phyloP scores from a whole-genome alignment of 441 rosid genomes.

The Gossypium trilobum region DNA sequence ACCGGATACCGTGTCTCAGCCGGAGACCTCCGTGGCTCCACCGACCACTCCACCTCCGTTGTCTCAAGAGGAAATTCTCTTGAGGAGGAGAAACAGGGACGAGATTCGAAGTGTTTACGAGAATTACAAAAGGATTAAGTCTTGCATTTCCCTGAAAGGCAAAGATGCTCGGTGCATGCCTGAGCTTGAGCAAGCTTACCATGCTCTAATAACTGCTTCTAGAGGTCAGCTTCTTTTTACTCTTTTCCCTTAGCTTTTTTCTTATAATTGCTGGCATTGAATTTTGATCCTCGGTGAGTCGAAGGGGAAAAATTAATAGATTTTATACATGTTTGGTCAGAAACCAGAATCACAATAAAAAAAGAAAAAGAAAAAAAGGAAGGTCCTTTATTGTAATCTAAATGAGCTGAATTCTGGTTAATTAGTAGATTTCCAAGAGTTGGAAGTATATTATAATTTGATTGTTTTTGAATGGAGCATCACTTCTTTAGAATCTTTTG shows the following conservation, averaged over 20 bases:
- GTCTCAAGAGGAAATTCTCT: conserved; percentile 59
- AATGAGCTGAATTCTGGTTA: neutral
- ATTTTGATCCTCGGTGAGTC: neutral
- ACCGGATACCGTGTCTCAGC: conserved; percentile 24
- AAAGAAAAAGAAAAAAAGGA: too few relatives aligned
- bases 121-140: conserved; percentile 60
- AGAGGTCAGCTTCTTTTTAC: conserved; percentile 35
- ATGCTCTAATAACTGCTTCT: conserved; percentile 67
- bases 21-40: conserved; percentile 25
- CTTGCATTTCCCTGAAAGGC: conserved; percentile 37
- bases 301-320: neutral
- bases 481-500: neutral
- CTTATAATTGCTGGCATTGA: neutral
- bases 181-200: conserved; percentile 64
- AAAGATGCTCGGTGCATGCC: conserved; percentile 45
- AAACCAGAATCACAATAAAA: neutral
- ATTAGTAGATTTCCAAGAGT: neutral
- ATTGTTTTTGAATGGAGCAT: neutral
- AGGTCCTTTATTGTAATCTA: neutral
- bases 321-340: neutral
- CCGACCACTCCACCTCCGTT: conserved; percentile 44
- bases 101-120: conserved; percentile 78
- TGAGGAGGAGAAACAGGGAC: conserved; percentile 60
- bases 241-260: neutral
- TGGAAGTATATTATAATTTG: neutral